These are phyloP conservation scores for Glycine soja DNA, from an alignment of 306 rosid species.

Conservation along the genomic window DNA sequence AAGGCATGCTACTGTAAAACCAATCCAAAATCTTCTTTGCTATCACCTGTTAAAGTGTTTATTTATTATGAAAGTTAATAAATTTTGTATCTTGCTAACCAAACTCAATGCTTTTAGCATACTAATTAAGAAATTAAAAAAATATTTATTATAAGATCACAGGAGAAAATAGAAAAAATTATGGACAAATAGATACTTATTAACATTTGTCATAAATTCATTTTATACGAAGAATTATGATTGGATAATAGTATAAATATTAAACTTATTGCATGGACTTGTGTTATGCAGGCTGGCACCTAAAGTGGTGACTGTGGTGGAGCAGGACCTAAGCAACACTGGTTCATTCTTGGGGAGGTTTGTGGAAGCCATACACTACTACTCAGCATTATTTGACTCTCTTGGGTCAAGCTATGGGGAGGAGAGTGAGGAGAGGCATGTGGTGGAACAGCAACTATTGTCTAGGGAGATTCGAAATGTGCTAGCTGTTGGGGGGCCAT, in stretches of 20 bases:
- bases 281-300: conserved; percentile 73
- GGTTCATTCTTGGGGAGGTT: conserved; percentile 95
- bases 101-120: too few relatives aligned
- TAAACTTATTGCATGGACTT: background rate
- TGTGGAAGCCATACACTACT: conserved; percentile 97
- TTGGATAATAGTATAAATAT: too few relatives aligned
- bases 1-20: background rate
- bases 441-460: conserved; percentile 91
- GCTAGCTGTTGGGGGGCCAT: conserved; percentile 90
- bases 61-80: too few relatives aligned
- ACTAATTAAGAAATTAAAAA: too few relatives aligned
- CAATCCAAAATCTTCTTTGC: background rate
- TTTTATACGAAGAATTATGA: too few relatives aligned
- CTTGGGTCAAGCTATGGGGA: conserved; percentile 95
- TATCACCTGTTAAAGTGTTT: too few relatives aligned
- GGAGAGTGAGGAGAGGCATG: conserved; percentile 95
- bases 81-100: too few relatives aligned
- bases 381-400: conserved; percentile 93
- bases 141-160: too few relatives aligned
- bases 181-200: too few relatives aligned
- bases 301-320: conserved; percentile 97
- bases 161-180: too few relatives aligned
- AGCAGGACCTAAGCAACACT: conserved; percentile 90
- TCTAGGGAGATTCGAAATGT: conserved; percentile 93
- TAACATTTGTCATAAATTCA: too few relatives aligned